Evolutionary conservation across 2,329 filamentous ascomycete species (phyloP), one percentile per base, ranked within the genome.

Genomic region (Coniochaeta ligniaria): DNA sequence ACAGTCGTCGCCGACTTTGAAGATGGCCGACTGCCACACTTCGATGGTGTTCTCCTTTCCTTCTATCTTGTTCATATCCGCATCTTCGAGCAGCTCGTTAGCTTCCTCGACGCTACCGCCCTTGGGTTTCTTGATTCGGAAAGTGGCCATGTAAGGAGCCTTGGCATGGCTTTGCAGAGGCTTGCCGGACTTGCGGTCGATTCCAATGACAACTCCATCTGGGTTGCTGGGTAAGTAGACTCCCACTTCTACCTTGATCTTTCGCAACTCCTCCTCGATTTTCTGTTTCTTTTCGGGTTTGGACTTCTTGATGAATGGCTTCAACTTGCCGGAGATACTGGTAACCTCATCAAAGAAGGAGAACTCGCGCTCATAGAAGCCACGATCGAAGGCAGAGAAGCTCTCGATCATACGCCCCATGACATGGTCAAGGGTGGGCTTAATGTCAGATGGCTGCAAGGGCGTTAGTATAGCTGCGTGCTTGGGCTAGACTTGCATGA

Each of bases 231-330:
- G 95, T 17, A 99, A 83, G 73, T 99, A 99, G 7, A 99, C 96
- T 17, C 95, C 95, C 47, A 98, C 90, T 67, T 98, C 94, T 2
- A 99, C 91, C 72, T 96, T 89, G 74, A 99, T 98, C 75, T 96
- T 96, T 66, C 95, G 91, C 50, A 99, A 80, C 72, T 99, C 95
- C 75, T 99, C 96, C 71, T 98, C 95, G 64, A 99, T 99, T 78
- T 98, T 99, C 71, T 95, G 90, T 74, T 97, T 98, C 83, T 99
- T 99, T 75, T 97, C 94, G 1, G 92, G 90, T 75, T 99, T 99
- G 45, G 89, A 88, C 62, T 84, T 85, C 74, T 96, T 96, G 72
- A 99, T 96, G 69, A 90, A 90, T 1, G 96, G 95, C 69, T 95
- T 93, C 56, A 99, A 82, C 70, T 96, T 99, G 60, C 95, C 96